Percentiles rank a stretch among this genome's conserved stretches.
Conservation (phyloP, 768 basidiomycete genomes). For the Floccularia luteovirens region DNA sequence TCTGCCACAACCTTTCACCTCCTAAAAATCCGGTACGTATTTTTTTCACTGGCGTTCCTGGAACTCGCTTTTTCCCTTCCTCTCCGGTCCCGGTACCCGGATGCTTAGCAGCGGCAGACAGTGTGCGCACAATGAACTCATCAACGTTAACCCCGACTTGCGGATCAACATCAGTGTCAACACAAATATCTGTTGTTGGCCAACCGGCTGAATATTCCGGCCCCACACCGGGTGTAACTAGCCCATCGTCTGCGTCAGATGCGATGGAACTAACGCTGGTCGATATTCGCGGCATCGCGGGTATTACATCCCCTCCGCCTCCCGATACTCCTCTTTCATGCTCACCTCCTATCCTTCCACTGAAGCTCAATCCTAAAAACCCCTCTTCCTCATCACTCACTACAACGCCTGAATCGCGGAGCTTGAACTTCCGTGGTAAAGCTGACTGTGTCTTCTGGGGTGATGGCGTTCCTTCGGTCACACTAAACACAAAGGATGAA, state of each 20-base stretch:
- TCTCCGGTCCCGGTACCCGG: too few relatives aligned
- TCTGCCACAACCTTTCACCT: slow-evolving; percentile 70
- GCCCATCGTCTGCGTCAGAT: slow-evolving; percentile 52
- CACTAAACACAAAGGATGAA: slow-evolving; percentile 48
- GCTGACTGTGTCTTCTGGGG: slow-evolving; percentile 35
- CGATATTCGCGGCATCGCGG: slow-evolving; percentile 47
- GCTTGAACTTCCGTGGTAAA: slow-evolving; percentile 64
- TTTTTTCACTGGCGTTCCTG: slow-evolving; percentile 80
- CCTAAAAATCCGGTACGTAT: slow-evolving; percentile 50
- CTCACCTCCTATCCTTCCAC: too few relatives aligned
- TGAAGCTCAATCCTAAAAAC: slow-evolving; percentile 14
- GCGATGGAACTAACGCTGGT: slow-evolving; percentile 56
- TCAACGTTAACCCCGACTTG: slow-evolving; percentile 40
- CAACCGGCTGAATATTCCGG: slow-evolving; percentile 54
- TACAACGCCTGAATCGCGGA: slow-evolving; percentile 60
- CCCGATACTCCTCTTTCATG: too few relatives aligned
- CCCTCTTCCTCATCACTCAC: slow-evolving; percentile 53
- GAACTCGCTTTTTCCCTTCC: slow-evolving; percentile 55
- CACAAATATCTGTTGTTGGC: slow-evolving; percentile 40
- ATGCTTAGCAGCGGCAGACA: slow-evolving; percentile 50
- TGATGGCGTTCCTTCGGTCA: slow-evolving; percentile 52
- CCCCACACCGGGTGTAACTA: slow-evolving; percentile 61
- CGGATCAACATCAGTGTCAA: slow-evolving; percentile 33
- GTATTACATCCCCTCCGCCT: slow-evolving; percentile 18
- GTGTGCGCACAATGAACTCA: slow-evolving; percentile 64